Conservation (phyloP, 768 basidiomycete species). For the Boletus rufocinnamomeus region DNA sequence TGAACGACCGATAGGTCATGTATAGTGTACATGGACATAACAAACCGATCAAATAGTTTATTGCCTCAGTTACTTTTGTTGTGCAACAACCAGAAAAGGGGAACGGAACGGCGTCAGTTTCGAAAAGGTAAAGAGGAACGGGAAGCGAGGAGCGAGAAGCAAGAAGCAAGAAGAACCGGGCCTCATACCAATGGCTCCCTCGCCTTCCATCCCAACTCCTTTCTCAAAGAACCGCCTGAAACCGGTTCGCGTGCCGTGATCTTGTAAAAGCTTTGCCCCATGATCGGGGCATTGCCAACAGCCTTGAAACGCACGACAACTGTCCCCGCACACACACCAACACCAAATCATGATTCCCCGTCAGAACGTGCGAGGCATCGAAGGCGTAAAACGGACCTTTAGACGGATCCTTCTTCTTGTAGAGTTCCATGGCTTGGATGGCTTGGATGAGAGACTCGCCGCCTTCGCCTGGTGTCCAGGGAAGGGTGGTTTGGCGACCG, state of each 20-base stretch:
- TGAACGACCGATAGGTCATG: neutral
- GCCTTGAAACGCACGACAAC: slow-evolving; percentile 98
- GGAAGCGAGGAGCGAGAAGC: neutral
- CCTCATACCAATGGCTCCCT: slow-evolving; percentile 77
- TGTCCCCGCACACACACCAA: slow-evolving; percentile 34
- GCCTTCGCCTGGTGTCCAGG: slow-evolving; percentile 36
- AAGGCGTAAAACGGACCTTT: slow-evolving; percentile 53
- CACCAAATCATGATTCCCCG: neutral
- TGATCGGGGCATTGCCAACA: slow-evolving; percentile 95
- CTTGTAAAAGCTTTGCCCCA: slow-evolving; percentile 99
- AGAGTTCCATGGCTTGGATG: slow-evolving; percentile 74
- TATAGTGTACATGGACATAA: neutral
- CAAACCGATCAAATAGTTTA: neutral
- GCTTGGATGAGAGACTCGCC: slow-evolving; percentile 45
- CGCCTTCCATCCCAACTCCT: slow-evolving; percentile 84
- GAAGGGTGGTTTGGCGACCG: slow-evolving; percentile 33
- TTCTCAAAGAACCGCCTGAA: slow-evolving; percentile 94
- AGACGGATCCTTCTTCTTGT: slow-evolving; percentile 81
- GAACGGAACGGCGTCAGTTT: slow-evolving; percentile 26
- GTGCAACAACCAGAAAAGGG: neutral
- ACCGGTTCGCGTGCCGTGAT: slow-evolving; percentile 92
- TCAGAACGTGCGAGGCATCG: neutral
- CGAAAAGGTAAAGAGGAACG: neutral
- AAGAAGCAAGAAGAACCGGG: neutral
- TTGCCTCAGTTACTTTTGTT: neutral